A percentile compares a stretch with the other conserved stretches of the same genome.
phyloP scores from a whole-genome alignment of 2,329 filamentous ascomycete genomes.

The Claviceps lovelessii region DNA sequence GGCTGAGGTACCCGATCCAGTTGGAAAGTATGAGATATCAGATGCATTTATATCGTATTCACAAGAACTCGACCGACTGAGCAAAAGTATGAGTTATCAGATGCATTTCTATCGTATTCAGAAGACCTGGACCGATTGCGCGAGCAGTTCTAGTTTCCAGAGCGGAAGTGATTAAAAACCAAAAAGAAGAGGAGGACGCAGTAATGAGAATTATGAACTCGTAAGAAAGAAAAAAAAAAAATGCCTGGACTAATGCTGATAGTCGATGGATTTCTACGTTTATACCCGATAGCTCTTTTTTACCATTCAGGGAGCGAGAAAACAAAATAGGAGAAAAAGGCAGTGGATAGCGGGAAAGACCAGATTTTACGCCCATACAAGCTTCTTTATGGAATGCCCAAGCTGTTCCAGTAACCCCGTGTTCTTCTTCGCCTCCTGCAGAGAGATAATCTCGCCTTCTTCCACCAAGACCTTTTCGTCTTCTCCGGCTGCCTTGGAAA shows the following conservation, averaged over 20 bases:
- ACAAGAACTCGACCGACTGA: background rate
- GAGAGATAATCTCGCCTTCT: conserved; percentile 59
- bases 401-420: conserved; percentile 77
- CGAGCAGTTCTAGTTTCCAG: no score
- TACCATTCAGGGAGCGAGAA: background rate
- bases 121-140: background rate
- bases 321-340: background rate
- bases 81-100: no score
- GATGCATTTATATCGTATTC: conserved; percentile 58
- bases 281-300: background rate
- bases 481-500: conserved; percentile 23
- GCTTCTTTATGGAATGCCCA: conserved; percentile 80
- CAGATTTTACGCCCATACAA: conserved; percentile 60
- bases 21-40: conserved; percentile 95
- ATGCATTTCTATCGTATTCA: no score
- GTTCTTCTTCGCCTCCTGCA: conserved; percentile 72
- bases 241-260: background rate
- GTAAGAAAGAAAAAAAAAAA: no score
- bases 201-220: no score
- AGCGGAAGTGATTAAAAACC: background rate
- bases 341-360: background rate
- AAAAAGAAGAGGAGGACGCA: background rate
- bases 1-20: conserved; percentile 63
- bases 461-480: conserved; percentile 35
- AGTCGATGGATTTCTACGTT: background rate